A percentile compares a stretch with the other conserved stretches of the same genome.
Evolutionary conservation across 495 filamentous ascomycete genomes (phyloP).

Genomic region (Neurospora terricola): DNA sequence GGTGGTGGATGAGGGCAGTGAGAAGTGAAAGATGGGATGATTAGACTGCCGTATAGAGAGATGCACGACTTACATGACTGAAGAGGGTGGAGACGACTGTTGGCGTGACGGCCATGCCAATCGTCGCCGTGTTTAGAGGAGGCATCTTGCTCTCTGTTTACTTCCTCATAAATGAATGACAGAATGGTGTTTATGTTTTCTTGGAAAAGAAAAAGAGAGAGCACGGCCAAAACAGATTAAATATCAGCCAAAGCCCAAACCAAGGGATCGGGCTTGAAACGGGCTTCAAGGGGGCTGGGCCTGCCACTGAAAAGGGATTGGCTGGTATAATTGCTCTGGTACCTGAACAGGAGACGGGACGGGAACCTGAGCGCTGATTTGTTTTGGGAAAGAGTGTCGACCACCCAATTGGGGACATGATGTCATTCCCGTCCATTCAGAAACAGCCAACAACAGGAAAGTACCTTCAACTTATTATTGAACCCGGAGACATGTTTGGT

Average conservation of each 20-base stretch:
- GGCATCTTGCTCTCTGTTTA: conserved; percentile 27
- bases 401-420: not conserved
- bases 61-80: conserved; percentile 52
- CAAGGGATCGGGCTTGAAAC: not conserved
- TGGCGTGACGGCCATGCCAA: conserved; percentile 66
- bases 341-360: not conserved
- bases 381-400: not conserved
- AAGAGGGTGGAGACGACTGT: conserved; percentile 69
- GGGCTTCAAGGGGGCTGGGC: not conserved
- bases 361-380: not conserved
- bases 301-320: not conserved
- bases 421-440: not conserved
- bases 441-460: not conserved
- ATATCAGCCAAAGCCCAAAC: not conserved
- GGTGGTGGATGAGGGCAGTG: not conserved
- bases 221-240: not conserved
- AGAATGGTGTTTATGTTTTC: not conserved
- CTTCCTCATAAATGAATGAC: not conserved
- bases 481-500: not conserved
- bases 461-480: not conserved
- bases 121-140: conserved; percentile 52
- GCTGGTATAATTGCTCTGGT: not conserved
- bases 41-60: not conserved
- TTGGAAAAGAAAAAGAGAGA: not conserved
- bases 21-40: not conserved